Percentiles rank a stretch among this genome's conserved stretches.
Evolutionary conservation across 2,329 filamentous ascomycete genomes (phyloP).

Genomic region (Phoma sp.): DNA sequence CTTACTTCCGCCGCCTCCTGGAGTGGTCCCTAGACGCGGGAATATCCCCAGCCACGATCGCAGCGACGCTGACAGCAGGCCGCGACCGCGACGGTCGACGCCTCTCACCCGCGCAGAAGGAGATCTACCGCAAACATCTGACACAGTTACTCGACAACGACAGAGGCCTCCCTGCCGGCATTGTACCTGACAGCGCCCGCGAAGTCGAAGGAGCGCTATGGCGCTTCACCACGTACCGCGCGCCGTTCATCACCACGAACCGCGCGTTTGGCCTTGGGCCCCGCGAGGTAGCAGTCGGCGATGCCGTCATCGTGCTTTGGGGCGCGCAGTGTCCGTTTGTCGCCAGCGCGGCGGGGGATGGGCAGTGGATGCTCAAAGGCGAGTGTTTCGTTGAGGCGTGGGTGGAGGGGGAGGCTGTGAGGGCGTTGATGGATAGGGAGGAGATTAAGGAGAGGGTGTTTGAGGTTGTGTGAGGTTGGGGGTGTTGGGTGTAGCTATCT

Average conservation of each 20-base stretch:
- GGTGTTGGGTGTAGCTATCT: too few relatives aligned
- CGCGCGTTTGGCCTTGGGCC: slow-evolving; percentile 23
- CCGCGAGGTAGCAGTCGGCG: slow-evolving; percentile 6
- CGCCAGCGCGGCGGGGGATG: not conserved
- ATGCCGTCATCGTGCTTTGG: slow-evolving; percentile 24
- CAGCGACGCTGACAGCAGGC: slow-evolving; percentile 16
- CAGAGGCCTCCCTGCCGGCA: not conserved
- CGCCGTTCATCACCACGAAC: slow-evolving; percentile 16
- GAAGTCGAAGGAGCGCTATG: slow-evolving; percentile 9
- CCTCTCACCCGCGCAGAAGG: not conserved
- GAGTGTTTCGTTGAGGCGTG: slow-evolving; percentile 11
- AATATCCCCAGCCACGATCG: not conserved
- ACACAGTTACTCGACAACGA: not conserved
- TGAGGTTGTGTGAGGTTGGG: not conserved
- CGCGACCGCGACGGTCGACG: not conserved
- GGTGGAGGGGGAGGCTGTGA: not conserved
- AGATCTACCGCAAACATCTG: not conserved
- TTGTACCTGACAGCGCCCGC: not conserved
- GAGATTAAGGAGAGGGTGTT: not conserved
- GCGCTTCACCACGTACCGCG: slow-evolving; percentile 16
- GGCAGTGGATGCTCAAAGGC: slow-evolving; percentile 13
- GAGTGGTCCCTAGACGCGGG: slow-evolving; percentile 7
- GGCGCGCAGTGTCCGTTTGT: slow-evolving; percentile 28
- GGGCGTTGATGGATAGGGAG: not conserved
- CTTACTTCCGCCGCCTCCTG: not conserved